Evolutionary conservation across 2,329 filamentous ascomycete species (phyloP).

Genomic region (Xylaria sp.): DNA sequence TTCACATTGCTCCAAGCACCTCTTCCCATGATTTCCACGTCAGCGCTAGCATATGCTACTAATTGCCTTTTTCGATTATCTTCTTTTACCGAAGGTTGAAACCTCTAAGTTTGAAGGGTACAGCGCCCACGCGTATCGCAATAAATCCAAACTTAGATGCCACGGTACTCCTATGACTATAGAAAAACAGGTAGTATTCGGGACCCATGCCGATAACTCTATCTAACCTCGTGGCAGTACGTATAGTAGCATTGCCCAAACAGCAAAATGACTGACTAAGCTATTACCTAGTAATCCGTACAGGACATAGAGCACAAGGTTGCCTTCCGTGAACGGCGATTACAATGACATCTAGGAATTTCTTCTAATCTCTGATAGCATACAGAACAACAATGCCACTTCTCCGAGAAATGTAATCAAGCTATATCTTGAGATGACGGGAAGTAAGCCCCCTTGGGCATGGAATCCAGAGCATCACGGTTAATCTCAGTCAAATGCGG

Average conservation of each 20-base stretch:
- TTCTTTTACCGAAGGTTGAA: background rate
- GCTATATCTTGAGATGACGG: conserved; percentile 40
- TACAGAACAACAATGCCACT: background rate
- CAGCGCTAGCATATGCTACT: no score
- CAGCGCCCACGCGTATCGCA: background rate
- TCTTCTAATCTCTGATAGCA: background rate
- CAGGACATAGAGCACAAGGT: background rate
- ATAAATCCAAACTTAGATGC: background rate
- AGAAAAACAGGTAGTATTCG: background rate
- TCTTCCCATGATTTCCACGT: no score
- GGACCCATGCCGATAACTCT: background rate
- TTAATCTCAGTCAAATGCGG: conserved; percentile 64
- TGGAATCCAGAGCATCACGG: conserved; percentile 53
- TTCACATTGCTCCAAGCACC: no score
- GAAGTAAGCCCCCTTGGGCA: conserved; percentile 54
- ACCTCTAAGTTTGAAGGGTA: background rate
- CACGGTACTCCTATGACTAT: background rate
- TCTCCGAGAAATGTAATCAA: conserved; percentile 22
- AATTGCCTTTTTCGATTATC: background rate
- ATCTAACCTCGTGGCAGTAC: background rate
- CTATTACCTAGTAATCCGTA: background rate
- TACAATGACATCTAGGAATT: background rate
- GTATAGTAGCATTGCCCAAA: background rate
- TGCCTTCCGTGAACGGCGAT: background rate
- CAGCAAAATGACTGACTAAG: background rate